A percentile compares a stretch with the other conserved stretches of the same genome.
phyloP scores from a whole-genome alignment of 306 rosid genomes.

The Parietaria judaica region DNA sequence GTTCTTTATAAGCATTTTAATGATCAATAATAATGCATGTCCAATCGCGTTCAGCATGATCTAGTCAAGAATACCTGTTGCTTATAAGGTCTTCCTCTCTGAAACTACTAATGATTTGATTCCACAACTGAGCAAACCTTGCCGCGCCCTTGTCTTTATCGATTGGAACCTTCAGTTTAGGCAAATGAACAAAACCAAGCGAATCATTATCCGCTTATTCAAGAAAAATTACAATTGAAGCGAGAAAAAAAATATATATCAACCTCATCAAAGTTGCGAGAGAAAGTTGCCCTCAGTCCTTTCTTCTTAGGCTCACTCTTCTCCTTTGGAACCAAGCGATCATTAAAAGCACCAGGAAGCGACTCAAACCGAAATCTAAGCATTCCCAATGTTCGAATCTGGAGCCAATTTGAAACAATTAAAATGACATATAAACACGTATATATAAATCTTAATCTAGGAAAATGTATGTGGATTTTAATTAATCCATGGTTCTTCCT shows the following conservation, averaged over 20 bases:
- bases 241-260: neutral
- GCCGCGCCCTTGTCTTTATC: constrained; percentile 86
- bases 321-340: constrained; percentile 69
- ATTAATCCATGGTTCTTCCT: no score
- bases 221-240: neutral
- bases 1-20: no score
- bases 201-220: neutral
- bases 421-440: neutral
- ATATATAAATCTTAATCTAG: no score
- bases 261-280: constrained; percentile 56
- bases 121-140: constrained; percentile 97
- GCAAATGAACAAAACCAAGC: constrained; percentile 5
- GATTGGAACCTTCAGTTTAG: constrained; percentile 43
- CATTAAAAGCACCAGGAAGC: constrained; percentile 84
- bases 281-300: constrained; percentile 76
- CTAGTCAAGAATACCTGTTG: constrained; percentile 39
- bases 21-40: no score
- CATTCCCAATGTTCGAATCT: constrained; percentile 98
- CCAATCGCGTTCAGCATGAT: no score
- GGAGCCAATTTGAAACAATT: constrained; percentile 27
- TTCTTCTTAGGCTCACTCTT: constrained; percentile 74
- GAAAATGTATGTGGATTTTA: no score
- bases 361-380: constrained; percentile 87
- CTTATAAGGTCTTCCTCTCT: constrained; percentile 95
- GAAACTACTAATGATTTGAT: constrained; percentile 81